phyloP scores from a whole-genome alignment of 768 basidiomycete genomes.

The Kwoniella pini region DNA sequence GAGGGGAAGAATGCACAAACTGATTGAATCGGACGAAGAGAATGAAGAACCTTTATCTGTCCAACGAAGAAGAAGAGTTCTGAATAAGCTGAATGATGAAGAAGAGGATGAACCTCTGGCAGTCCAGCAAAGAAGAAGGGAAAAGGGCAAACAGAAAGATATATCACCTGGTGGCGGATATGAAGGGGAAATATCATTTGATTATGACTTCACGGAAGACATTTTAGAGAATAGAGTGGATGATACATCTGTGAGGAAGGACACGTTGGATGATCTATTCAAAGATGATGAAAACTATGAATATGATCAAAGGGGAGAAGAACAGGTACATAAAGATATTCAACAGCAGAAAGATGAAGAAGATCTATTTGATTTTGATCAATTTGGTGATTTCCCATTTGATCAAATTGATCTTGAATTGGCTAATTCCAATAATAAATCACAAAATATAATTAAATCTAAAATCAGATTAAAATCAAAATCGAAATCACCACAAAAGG shows the following conservation, averaged over 20 bases:
- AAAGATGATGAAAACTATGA: not conserved
- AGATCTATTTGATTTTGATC: not conserved
- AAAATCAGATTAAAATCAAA: not conserved
- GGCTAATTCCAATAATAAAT: not conserved
- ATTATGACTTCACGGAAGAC: not conserved
- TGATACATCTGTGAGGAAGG: not conserved
- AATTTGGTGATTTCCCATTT: slow-evolving; percentile 20
- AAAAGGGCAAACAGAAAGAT: slow-evolving; percentile 2
- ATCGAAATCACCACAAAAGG: slow-evolving; percentile 1
- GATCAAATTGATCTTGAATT: slow-evolving; percentile 16
- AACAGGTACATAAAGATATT: not conserved
- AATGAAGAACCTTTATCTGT: not conserved
- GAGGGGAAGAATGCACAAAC: not conserved
- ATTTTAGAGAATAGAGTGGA: not conserved
- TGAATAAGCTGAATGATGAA: not conserved
- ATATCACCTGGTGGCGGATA: not conserved
- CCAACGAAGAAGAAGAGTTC: not conserved
- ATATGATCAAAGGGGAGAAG: not conserved
- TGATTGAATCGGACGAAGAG: not conserved
- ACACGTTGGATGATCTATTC: not conserved
- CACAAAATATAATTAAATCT: not conserved
- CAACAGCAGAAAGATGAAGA: not conserved
- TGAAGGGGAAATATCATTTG: not conserved
- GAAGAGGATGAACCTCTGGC: slow-evolving; percentile 1
- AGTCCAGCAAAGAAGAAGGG: not conserved